Base-by-base conservation (phyloP, 2,329 filamentous ascomycete genomes). In the Pestalotiopsis sp. region DNA sequence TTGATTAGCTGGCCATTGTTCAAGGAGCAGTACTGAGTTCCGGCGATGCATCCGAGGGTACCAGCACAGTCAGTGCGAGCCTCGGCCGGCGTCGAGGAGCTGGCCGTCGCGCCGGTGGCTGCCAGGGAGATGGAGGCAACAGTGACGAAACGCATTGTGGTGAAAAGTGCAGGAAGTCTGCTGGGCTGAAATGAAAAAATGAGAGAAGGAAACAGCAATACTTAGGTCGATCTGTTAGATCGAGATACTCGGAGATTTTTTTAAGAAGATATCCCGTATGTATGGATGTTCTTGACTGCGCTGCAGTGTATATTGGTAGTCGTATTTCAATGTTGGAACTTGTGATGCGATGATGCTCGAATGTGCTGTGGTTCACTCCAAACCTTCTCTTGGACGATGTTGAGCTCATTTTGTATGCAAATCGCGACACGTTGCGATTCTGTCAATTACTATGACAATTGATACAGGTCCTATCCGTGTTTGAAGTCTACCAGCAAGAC, bases 1-100 rank as follows among this genome's bases (percentile, higher is more conserved):
- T 36, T 36, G 31, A 36, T 36, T 9, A 36, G 31, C 31, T 36
- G 31, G 31, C 31, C 31, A 5, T 36, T 36, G 31, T 36, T 36
- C 31, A 36, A 36, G 31, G 59, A 62, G 59, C 59, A 62, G 59
- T 62, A 62, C 31, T 62, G 59, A 31, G 59, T 62, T 4, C 59
- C 59, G 36, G 59, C 59, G 17, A 62, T 62, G n/a, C 59, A 62
- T 11, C 59, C 59, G 2, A 62, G 27, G 3, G 59, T 38, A 20
- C 59, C 59, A 41, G 59, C 59, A 20, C 59, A 62, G n/a, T 62
- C 59, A 20, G 59, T 31, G 36, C 59, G 59, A 12, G 23, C 27
- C 9, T 62, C 27, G n/a, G 59, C 14, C 38, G 36, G 27, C 11
- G 36, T 20, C 31, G 31, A 36, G 38, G 59, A 62, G 5, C 14